A percentile compares a stretch with the other conserved stretches of the same genome.
Evolutionary conservation across 371 early-diverging fungal species (phyloP).

Genomic region (Actinomortierella wolfii): DNA sequence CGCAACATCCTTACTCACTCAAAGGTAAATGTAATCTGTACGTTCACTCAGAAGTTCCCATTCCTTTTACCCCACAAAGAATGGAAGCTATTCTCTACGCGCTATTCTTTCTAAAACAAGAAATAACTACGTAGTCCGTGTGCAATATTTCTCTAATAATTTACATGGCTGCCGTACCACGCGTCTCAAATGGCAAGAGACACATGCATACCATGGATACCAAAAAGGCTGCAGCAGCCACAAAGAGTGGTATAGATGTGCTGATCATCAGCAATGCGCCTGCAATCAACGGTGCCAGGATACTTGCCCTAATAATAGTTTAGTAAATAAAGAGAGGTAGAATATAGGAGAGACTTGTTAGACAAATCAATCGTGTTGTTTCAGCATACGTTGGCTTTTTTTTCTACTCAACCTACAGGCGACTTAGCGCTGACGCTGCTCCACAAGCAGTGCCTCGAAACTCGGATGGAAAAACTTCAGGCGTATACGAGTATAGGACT

Average conservation of each 20-base stretch:
- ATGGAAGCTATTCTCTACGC: too few species aligned
- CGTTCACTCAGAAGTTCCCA: too few species aligned
- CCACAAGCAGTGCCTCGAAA: constrained; percentile 85
- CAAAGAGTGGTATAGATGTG: constrained; percentile 68
- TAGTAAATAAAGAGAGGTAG: background rate
- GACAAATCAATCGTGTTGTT: too few species aligned
- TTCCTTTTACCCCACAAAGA: too few species aligned
- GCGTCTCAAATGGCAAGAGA: constrained; percentile 74
- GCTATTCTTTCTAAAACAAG: too few species aligned
- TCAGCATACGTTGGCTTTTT: background rate
- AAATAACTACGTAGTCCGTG: too few species aligned
- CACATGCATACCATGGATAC: constrained; percentile 67
- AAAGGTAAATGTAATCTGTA: too few species aligned
- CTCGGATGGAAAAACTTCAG: constrained; percentile 82
- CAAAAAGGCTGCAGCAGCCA: constrained; percentile 63
- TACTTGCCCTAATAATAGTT: constrained; percentile 68
- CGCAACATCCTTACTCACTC: too few species aligned
- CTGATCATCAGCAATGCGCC: constrained; percentile 66
- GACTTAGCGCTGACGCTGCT: constrained; percentile 76
- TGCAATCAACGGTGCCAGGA: constrained; percentile 75
- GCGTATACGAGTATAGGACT: constrained; percentile 87
- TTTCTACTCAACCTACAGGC: constrained; percentile 53
- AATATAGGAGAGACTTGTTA: background rate
- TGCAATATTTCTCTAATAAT: too few species aligned
- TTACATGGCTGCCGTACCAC: constrained; percentile 46